phyloP scores from a whole-genome alignment of 805 yeast genomes.

The Groenewaldozyma salmanticensis region DNA sequence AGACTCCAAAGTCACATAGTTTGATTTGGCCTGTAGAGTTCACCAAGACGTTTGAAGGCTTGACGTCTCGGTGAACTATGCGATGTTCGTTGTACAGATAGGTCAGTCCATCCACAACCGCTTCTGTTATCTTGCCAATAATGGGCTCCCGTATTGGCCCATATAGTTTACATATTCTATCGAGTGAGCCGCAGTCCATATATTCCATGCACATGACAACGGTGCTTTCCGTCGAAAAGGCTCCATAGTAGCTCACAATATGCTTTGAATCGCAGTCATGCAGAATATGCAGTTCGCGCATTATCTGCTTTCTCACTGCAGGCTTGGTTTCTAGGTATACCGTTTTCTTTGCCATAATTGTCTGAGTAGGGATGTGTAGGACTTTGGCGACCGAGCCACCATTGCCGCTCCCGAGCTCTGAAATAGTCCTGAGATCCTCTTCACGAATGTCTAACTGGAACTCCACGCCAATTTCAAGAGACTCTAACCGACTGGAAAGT shows the following conservation, averaged over 20 bases:
- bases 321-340: slow-evolving; percentile 79
- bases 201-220: slow-evolving; percentile 92
- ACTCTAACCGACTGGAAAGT: slow-evolving; percentile 34
- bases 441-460: slow-evolving; percentile 42
- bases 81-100: slow-evolving; percentile 77
- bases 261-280: slow-evolving; percentile 77
- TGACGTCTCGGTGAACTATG: slow-evolving; percentile 91
- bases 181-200: slow-evolving; percentile 90
- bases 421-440: slow-evolving; percentile 64
- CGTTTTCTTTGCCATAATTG: slow-evolving; percentile 81
- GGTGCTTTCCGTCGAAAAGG: slow-evolving; percentile 58
- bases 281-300: slow-evolving; percentile 80
- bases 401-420: slow-evolving; percentile 83
- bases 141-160: slow-evolving; percentile 63
- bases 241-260: slow-evolving; percentile 87
- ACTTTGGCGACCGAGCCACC: slow-evolving; percentile 90
- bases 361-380: slow-evolving; percentile 78
- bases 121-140: slow-evolving; percentile 61
- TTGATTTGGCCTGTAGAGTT: slow-evolving; percentile 82
- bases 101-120: slow-evolving; percentile 70
- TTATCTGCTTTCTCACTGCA: slow-evolving; percentile 69
- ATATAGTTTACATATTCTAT: slow-evolving; percentile 52
- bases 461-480: slow-evolving; percentile 44
- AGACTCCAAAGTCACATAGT: slow-evolving; percentile 94
- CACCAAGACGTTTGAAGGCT: slow-evolving; percentile 87